Base-by-base conservation (phyloP, 306 rosid genomes). In the Heteromeles arbutifolia region DNA sequence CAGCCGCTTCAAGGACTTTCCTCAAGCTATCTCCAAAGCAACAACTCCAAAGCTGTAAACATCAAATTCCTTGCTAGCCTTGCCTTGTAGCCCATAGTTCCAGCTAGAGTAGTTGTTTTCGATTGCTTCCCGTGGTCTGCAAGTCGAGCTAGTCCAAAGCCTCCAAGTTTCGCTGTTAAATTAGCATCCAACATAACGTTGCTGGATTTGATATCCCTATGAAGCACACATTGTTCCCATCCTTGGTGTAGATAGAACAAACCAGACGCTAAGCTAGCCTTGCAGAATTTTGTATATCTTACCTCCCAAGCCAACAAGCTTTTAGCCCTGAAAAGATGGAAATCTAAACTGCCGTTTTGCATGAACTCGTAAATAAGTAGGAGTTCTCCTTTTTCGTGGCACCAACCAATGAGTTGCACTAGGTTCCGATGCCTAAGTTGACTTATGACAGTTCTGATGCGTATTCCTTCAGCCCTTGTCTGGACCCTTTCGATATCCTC, bases 201-300 rank as follows among this genome's bases (percentile, higher is more conserved):
- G 58, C 86, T 79, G 18, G 86, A 70, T 54, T 80, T 77, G 7
- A 82, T 85, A 74, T 82, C 81, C n/a, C 77, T 76, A 5, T 85
- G 84, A 4, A 85, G 56, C 41, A 73, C 86, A 69, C 86, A 79
- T n/a, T 13, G 54, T 6, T 22, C 32, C 19, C 53, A 67, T 5
- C 14, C 52, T 41, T 67, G n/a, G 3, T 67, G 72, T 22, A 67
- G 54, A 44, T 84, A 84, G 21, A 67, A 4, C 71, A 84, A 44
- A 7, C 76, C 87, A 0, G 58, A 81, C 8, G 72, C 72, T 65
- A 81, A 67, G 12, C n/a, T n/a, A n/a, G n/a, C 48, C 72, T 67
- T 67, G 48, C 13, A 1, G 32, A 67, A 41, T 41, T 67, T 14
- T 67, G 72, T 22, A 67, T 67, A 67, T 67, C 72, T 43, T 6